phyloP scores from a whole-genome alignment of 129 eudicot species.

The Lactuca sativa region DNA sequence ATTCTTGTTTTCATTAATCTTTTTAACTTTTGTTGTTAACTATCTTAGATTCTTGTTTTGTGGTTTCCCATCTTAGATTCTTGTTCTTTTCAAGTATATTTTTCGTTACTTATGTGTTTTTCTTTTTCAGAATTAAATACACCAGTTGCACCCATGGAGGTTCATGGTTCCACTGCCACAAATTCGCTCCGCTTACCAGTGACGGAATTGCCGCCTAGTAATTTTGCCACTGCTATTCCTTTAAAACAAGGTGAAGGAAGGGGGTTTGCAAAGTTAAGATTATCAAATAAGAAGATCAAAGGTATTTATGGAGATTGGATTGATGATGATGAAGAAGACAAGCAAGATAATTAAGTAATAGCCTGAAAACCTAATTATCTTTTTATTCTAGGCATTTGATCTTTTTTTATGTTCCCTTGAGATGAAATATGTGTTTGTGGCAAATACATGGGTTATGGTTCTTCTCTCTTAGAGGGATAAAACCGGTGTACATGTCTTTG shows the following conservation, averaged over 20 bases:
- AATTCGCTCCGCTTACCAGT: neutral
- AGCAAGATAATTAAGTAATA: neutral
- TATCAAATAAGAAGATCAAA: slow-evolving; percentile 45
- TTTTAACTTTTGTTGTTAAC: too few relatives aligned
- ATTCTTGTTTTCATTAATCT: too few relatives aligned
- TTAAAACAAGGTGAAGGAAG: slow-evolving; percentile 24
- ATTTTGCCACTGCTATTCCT: slow-evolving; percentile 24
- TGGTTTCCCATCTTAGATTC: too few relatives aligned
- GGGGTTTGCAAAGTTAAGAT: slow-evolving; percentile 37
- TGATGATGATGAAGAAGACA: slow-evolving; percentile 47
- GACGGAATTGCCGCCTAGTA: slow-evolving; percentile 15
- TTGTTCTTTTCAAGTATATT: too few relatives aligned
- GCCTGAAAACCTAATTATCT: neutral
- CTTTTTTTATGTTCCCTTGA: neutral
- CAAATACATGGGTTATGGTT: neutral
- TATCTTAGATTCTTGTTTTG: too few relatives aligned
- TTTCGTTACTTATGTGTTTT: too few relatives aligned
- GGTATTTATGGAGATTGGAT: slow-evolving; percentile 82
- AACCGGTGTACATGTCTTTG: neutral
- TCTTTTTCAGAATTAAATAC: slow-evolving; percentile 46
- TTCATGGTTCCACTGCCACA: slow-evolving; percentile 1
- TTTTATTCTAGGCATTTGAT: neutral
- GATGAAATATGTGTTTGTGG: neutral
- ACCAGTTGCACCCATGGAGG: slow-evolving; percentile 39
- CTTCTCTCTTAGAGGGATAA: neutral